These are phyloP conservation scores for Aspergillus carlsbadensis DNA, from an alignment of 495 filamentous ascomycete genomes.

Conservation along the genomic window DNA sequence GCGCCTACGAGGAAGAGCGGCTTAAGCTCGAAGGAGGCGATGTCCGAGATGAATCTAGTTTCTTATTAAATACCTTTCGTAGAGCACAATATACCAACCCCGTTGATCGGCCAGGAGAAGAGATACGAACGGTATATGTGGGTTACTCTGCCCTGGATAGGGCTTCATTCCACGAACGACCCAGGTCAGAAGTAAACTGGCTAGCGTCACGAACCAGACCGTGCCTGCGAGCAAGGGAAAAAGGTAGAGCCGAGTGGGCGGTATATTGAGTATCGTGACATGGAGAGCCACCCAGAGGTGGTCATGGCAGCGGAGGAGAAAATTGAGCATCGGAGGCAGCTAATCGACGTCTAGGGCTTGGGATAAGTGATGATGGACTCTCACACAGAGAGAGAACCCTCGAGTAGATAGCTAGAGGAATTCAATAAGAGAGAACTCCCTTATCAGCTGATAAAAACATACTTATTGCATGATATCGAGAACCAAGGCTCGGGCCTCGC, in stretches of 20 bases:
- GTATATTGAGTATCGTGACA: slow-evolving; percentile 22
- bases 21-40: slow-evolving; percentile 24
- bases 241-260: slow-evolving; percentile 17
- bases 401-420: too few species aligned
- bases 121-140: slow-evolving; percentile 17
- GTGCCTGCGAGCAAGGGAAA: slow-evolving; percentile 21
- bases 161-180: slow-evolving; percentile 19
- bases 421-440: too few species aligned
- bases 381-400: too few species aligned
- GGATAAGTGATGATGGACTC: background rate
- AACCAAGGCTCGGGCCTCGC: too few species aligned
- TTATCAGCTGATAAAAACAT: too few species aligned
- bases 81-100: background rate
- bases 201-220: slow-evolving; percentile 23
- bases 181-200: slow-evolving; percentile 20
- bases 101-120: background rate
- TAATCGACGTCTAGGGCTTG: background rate
- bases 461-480: too few species aligned
- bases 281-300: slow-evolving; percentile 21
- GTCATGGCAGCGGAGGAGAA: slow-evolving; percentile 19
- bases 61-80: background rate
- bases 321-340: slow-evolving; percentile 8
- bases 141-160: slow-evolving; percentile 23
- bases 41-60: slow-evolving; percentile 24
- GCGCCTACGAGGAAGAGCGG: slow-evolving; percentile 24